Percentiles rank a stretch among this genome's conserved stretches.
phyloP scores from a whole-genome alignment of 2,329 filamentous ascomycete genomes.

The Macrophomina tecta region DNA sequence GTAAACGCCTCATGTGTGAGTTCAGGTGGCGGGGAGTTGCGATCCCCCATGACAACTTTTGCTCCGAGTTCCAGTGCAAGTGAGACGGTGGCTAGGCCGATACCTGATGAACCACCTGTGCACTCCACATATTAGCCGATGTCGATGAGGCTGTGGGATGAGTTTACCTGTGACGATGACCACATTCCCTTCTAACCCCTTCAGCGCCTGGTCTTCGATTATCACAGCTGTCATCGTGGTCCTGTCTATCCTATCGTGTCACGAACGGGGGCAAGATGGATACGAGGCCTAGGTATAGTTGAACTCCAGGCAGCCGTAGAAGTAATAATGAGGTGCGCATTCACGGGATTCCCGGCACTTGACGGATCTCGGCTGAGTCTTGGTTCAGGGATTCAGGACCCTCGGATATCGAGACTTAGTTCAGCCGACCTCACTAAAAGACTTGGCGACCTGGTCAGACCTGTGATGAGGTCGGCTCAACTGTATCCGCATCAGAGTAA shows the following conservation, averaged over 20 bases:
- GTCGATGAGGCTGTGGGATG: not conserved
- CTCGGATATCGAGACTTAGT: too few relatives aligned
- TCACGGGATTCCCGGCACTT: not conserved
- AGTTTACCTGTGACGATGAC: conserved; percentile 59
- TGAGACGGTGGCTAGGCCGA: conserved; percentile 62
- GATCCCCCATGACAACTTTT: conserved; percentile 61
- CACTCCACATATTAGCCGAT: not conserved
- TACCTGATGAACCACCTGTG: conserved; percentile 64
- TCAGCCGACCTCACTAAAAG: too few relatives aligned
- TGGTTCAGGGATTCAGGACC: not conserved
- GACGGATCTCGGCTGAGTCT: not conserved
- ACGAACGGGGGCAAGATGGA: too few relatives aligned
- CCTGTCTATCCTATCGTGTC: not conserved
- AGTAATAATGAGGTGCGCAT: not conserved
- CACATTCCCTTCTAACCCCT: conserved; percentile 55
- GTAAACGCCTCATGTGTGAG: conserved; percentile 35
- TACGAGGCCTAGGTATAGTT: too few relatives aligned
- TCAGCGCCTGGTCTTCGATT: conserved; percentile 54
- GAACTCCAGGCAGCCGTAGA: not conserved
- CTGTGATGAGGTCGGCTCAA: too few relatives aligned
- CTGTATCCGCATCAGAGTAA: too few relatives aligned
- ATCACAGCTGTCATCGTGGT: conserved; percentile 51
- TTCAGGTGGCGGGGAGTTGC: conserved; percentile 50
- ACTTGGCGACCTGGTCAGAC: too few relatives aligned
- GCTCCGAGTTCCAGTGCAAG: conserved; percentile 61